A percentile compares a stretch with the other conserved stretches of the same genome.
These are phyloP conservation scores for Psilocybe tampanensis DNA, from an alignment of 768 basidiomycete genomes.

Conservation along the genomic window DNA sequence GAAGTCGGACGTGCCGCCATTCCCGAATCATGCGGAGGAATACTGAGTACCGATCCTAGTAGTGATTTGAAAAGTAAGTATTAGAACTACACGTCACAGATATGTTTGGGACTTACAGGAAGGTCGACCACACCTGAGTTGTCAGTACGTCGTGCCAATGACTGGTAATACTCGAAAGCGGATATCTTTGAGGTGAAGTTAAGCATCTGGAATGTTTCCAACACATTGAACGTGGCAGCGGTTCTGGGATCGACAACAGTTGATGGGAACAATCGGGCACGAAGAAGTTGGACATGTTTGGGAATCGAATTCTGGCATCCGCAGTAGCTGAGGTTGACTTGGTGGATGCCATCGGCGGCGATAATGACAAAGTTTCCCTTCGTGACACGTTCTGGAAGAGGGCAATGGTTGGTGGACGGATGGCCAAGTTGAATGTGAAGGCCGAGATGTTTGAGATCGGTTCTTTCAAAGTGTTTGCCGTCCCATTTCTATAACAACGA, in stretches of 20 bases:
- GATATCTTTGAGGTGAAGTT: constrained; percentile 29
- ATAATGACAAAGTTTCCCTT: constrained; percentile 32
- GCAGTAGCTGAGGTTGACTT: constrained; percentile 32
- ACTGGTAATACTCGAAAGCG: constrained; percentile 31
- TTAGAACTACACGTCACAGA: neutral
- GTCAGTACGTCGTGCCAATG: constrained; percentile 24
- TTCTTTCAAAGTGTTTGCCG: constrained; percentile 11
- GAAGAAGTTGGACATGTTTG: constrained; percentile 23
- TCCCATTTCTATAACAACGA: constrained; percentile 9
- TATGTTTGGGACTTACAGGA: constrained; percentile 18
- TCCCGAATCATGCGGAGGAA: constrained; percentile 5
- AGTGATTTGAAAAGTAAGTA: neutral
- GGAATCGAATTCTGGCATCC: constrained; percentile 19
- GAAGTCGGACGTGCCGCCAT: constrained; percentile 4
- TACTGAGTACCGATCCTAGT: constrained; percentile 2
- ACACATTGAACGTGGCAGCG: constrained; percentile 25
- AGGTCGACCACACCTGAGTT: constrained; percentile 24
- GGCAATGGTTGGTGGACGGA: constrained; percentile 12
- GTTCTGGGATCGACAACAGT: constrained; percentile 20
- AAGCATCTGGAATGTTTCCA: constrained; percentile 29
- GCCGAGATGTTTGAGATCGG: constrained; percentile 23
- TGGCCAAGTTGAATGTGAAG: constrained; percentile 30
- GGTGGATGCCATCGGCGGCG: constrained; percentile 29
- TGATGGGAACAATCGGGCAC: constrained; percentile 21
- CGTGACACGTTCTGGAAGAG: constrained; percentile 2